Base-by-base conservation (phyloP, 106 monocot genomes). In the Dendrobium catenatum region DNA sequence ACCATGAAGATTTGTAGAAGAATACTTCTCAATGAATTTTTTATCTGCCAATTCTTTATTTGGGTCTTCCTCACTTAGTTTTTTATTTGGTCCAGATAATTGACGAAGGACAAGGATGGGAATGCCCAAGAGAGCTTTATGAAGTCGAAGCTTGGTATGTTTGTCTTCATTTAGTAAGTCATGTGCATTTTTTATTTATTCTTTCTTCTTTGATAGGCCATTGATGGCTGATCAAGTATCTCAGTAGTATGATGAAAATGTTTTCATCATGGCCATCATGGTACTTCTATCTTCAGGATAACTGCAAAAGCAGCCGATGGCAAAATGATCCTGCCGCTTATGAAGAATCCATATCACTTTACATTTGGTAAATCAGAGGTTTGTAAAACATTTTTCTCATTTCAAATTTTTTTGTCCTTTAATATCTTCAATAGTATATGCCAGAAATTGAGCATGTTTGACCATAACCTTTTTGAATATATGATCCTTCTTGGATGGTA, bases 291-390 rank as follows among this genome's bases (percentile, higher is more conserved):
- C 83, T 81, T 42, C 88, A 99, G 95, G 90, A 90, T 95, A 64
- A 84, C 72, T 73, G 95, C 93, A 77, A 95, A 82, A 47, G 68
- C 87, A 72, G 64, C 29, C 55, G 84, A 87, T 85, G 99, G 95
- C 66, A 89, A 87, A 66, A 42, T 81, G 76, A 85, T 89, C 86
- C 72, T 93, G 56, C 72, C 87, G 59, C 51, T 64, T 33, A 84
- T 79, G 79, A 42, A 84, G 17, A 91, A 91, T 66, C 83, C 93
- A 61, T 85, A 90, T 85, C 86, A 78, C 79, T 99, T 99, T 80
- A 91, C 91, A 68, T 86, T 99, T 77, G 95, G 99, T 78, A 99
- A 95, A 90, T 91, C 91, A 78, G 90, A 99, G 95, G 99, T 99
- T 80, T 61, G 84, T 81, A 82, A 75, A 67, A 7, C 58, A 42